A percentile compares a stretch with the other conserved stretches of the same genome.
These are phyloP conservation scores for Singerocomus inundabilis DNA, from an alignment of 1,284 basidiomycete species.

Conservation along the genomic window DNA sequence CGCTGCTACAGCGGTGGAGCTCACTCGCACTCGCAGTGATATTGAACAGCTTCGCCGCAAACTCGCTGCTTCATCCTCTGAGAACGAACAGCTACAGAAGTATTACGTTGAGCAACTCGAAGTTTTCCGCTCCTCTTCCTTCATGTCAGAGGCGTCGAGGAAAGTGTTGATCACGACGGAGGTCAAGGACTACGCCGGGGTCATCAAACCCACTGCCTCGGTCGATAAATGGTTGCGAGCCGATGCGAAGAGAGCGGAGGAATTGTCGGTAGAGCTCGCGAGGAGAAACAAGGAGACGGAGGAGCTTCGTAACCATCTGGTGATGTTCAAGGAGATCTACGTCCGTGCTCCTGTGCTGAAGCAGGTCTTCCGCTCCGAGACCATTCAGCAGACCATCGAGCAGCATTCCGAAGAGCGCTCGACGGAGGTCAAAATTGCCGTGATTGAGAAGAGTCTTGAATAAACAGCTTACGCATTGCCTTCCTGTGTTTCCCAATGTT, in stretches of 20 bases:
- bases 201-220: constrained; percentile 9
- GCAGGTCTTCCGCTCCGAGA: constrained; percentile 11
- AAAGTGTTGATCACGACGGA: not conserved
- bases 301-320: not conserved
- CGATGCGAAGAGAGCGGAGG: constrained; percentile 11
- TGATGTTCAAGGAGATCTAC: constrained; percentile 12
- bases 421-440: not conserved
- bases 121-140: not conserved
- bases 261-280: constrained; percentile 1
- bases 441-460: too few relatives aligned
- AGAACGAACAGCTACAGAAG: not conserved
- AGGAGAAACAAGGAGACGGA: constrained; percentile 11
- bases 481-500: too few relatives aligned
- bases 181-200: constrained; percentile 2
- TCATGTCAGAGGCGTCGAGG: not conserved
- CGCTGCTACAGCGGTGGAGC: not conserved
- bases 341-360: constrained; percentile 9
- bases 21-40: not conserved
- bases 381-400: not conserved
- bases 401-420: not conserved
- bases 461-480: too few relatives aligned
- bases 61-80: not conserved
- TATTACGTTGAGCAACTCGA: not conserved
- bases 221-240: constrained; percentile 12
- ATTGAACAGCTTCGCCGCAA: not conserved